Base-by-base conservation (phyloP, 2,329 filamentous ascomycete species). In the Cladosporium sp. region DNA sequence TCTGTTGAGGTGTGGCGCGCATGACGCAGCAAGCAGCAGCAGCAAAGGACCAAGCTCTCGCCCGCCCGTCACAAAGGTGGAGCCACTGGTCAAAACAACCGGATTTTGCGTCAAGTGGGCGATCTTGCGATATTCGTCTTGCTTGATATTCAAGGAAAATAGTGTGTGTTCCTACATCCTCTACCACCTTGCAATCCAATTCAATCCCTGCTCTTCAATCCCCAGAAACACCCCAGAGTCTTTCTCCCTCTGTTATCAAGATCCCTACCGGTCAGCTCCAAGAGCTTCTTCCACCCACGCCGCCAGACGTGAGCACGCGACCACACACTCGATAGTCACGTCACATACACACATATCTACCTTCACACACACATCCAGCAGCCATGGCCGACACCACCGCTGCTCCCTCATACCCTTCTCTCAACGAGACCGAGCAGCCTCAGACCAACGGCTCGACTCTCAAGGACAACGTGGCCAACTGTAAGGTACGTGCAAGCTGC, bases 301-400 rank as follows among this genome's bases (percentile, higher is more conserved):
- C 45, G 22, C 45, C 37, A 40, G 29, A 41, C 36, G 24, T 27
- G 45, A 48, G 45, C 45, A 48, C 45, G 45, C 45, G 45, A 48
- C 45, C 45, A 48, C 45, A 30, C 24, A 39, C 11, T n/a, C 34
- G 29, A 5, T 34, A 27, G 5, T 9, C 9, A 4, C 22, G 4
- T 5, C 22, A 4, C 22, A 27, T 27, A 27, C 5, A 5, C 22
- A 27, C 22, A 27, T 27, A 27, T 9, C 22, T 27, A 27, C 22
- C 4, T 9, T 5, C 22, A 27, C 22, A 4, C 22, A 27, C 22
- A 27, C 22, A n/a, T n/a, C n/a, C 22, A 4, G 9, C 32, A 36
- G 45, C 37, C 24, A 48, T 48, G 45, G 22, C 45, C 45, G 24
- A 40, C 44, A 36, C 45, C 45, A 32, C 45, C 29, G 37, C 45